phyloP scores from a whole-genome alignment of 805 yeast genomes.

The Lachancea lanzarotensis region DNA sequence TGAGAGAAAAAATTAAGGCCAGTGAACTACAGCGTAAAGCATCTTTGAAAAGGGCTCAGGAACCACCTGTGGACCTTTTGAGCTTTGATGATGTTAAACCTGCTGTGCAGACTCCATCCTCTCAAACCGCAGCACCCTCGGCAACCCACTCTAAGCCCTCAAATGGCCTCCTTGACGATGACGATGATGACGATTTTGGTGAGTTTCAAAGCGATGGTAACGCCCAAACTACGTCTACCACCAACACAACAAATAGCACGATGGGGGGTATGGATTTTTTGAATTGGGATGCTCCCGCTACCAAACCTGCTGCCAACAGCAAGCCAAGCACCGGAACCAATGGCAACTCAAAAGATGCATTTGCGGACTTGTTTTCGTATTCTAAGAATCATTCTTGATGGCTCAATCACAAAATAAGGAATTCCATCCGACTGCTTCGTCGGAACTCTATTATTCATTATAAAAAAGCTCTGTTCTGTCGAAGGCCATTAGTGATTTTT shows the following conservation, averaged over 20 bases:
- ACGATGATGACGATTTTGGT: conserved; percentile 34
- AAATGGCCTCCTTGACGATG: conserved; percentile 13
- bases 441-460: conserved; percentile 16
- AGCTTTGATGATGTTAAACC: conserved; percentile 23
- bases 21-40: conserved; percentile 31
- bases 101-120: not conserved
- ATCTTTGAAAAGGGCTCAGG: conserved; percentile 14
- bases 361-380: conserved; percentile 27
- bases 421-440: no score
- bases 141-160: not conserved
- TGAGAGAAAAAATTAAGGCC: conserved; percentile 30
- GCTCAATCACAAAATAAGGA: no score
- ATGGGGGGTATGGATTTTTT: conserved; percentile 7
- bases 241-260: conserved; percentile 2
- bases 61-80: conserved; percentile 26
- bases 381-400: conserved; percentile 28
- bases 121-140: not conserved
- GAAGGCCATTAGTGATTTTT: not conserved
- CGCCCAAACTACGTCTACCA: conserved; percentile 13
- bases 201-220: conserved; percentile 31
- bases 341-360: conserved; percentile 17
- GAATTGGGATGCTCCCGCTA: conserved; percentile 10
- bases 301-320: conserved; percentile 10
- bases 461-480: not conserved
- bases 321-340: conserved; percentile 5